phyloP scores from a whole-genome alignment of 768 basidiomycete genomes.

The Strobilomyces echinocephalus region DNA sequence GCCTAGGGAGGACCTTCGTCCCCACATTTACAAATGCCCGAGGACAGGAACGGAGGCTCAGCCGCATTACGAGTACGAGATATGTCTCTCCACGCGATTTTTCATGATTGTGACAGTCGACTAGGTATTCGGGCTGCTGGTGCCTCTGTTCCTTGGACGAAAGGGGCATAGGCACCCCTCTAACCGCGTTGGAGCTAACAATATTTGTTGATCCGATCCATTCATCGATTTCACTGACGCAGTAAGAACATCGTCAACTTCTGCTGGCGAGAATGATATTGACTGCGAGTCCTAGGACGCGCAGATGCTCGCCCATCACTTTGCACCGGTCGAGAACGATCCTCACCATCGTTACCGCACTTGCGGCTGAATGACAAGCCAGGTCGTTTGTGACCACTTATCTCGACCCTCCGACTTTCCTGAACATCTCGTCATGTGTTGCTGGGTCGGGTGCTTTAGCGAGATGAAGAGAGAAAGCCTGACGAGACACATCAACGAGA shows the following conservation, averaged over 20 bases:
- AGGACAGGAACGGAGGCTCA: background rate
- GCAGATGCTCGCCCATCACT: background rate
- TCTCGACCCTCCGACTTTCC: slow-evolving; percentile 12
- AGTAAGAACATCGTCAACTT: background rate
- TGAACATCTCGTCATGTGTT: slow-evolving; percentile 19
- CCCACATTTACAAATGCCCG: background rate
- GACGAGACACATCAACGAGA: slow-evolving; percentile 23
- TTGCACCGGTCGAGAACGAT: background rate
- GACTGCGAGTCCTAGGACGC: background rate
- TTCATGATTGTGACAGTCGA: background rate
- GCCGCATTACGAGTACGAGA: background rate
- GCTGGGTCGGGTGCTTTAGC: no score
- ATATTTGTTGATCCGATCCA: no score
- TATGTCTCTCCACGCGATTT: background rate
- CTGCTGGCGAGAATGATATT: background rate
- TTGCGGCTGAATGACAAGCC: slow-evolving; percentile 2
- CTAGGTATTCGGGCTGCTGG: slow-evolving; percentile 1
- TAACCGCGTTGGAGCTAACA: no score
- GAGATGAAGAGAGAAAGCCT: no score
- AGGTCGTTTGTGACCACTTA: background rate
- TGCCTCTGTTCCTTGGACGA: background rate
- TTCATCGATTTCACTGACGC: background rate
- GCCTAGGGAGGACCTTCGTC: background rate
- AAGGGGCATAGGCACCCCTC: background rate
- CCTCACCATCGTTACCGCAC: background rate